These are phyloP conservation scores for Phoenix dactylifera DNA, from an alignment of 176 grass and related monocot species.

Conservation along the genomic window DNA sequence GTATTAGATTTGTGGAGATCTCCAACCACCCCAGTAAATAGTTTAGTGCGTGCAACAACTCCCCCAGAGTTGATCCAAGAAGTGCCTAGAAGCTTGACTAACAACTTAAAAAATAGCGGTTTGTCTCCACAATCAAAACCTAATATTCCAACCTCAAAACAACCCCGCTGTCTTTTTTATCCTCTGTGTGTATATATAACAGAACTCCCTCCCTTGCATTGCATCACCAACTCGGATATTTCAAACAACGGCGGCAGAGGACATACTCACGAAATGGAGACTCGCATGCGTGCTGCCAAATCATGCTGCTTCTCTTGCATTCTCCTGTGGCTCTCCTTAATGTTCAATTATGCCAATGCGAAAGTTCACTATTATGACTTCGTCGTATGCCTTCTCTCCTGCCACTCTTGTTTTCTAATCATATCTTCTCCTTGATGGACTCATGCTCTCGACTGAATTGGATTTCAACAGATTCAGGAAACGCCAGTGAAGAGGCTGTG, in stretches of 20 bases:
- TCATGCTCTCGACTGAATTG: not conserved
- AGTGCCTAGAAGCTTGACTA: slow-evolving; percentile 25
- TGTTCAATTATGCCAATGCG: slow-evolving; percentile 30
- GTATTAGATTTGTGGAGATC: too few species aligned
- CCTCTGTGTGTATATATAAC: not conserved
- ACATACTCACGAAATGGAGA: not conserved
- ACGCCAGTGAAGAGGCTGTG: slow-evolving; percentile 78
- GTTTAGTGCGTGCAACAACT: slow-evolving; percentile 55
- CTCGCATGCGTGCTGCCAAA: slow-evolving; percentile 10
- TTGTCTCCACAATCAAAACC: slow-evolving; percentile 28
- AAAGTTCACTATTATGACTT: slow-evolving; percentile 83
- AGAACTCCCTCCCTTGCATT: not conserved
- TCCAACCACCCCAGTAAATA: not conserved
- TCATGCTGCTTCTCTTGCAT: slow-evolving; percentile 18
- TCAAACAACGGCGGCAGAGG: too few species aligned
- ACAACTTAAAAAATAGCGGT: not conserved
- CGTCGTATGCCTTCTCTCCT: slow-evolving; percentile 25
- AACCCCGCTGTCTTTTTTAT: not conserved
- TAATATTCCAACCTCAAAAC: slow-evolving; percentile 10
- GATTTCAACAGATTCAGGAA: slow-evolving; percentile 43
- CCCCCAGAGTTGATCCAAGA: not conserved
- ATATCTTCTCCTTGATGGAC: not conserved
- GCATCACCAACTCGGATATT: too few species aligned
- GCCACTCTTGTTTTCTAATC: not conserved
- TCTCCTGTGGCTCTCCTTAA: slow-evolving; percentile 27